These are phyloP conservation scores for Arctium minus DNA, from an alignment of 129 eudicot species.

Conservation along the genomic window DNA sequence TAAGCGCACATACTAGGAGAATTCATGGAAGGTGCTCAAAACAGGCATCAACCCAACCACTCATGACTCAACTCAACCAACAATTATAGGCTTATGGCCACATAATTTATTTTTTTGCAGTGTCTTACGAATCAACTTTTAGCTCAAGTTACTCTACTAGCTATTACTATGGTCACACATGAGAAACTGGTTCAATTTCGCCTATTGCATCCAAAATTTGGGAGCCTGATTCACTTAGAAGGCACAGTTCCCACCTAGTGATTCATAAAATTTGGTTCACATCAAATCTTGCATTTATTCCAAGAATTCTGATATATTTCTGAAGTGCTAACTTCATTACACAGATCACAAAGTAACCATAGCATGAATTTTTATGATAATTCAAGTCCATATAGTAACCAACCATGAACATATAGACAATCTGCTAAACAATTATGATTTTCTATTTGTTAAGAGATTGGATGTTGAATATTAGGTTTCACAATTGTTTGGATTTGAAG, in stretches of 20 bases:
- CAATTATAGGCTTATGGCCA: not conserved
- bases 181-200: not conserved
- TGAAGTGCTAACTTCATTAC: not conserved
- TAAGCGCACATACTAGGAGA: not conserved
- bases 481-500: too few relatives aligned
- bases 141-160: constrained; percentile 4
- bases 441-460: too few relatives aligned
- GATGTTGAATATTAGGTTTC: too few relatives aligned
- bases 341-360: too few relatives aligned
- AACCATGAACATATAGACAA: not conserved
- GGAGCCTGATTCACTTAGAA: not conserved
- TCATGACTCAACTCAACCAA: not conserved
- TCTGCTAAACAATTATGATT: not conserved
- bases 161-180: not conserved
- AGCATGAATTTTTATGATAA: too few relatives aligned
- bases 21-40: not conserved
- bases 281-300: not conserved
- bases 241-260: not conserved
- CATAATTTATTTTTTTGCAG: not conserved
- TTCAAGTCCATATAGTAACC: not conserved
- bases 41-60: not conserved
- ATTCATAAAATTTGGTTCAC: not conserved
- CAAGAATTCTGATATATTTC: not conserved
- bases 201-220: not conserved
- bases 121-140: not conserved